Conservation (phyloP, 1,284 basidiomycete species). For the Sanghuangporus sanghuang region DNA sequence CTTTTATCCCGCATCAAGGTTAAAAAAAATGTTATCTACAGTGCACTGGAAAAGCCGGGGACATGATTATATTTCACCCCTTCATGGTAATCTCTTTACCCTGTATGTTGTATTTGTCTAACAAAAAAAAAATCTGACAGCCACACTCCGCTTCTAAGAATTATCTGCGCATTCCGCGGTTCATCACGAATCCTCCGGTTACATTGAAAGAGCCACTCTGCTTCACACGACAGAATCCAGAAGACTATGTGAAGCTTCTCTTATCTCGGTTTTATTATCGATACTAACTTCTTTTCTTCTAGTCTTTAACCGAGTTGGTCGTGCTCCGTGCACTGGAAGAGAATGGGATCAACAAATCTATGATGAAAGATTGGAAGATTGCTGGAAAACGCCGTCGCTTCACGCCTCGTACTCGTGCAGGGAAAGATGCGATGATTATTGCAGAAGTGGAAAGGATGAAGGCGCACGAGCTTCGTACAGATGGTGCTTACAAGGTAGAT, state of each 20-base stretch:
- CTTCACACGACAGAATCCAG: constrained; percentile 29
- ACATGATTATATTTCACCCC: constrained; percentile 35
- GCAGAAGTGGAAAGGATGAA: constrained; percentile 28
- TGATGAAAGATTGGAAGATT: constrained; percentile 28
- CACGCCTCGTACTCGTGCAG: constrained; percentile 26
- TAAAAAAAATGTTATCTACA: constrained; percentile 1
- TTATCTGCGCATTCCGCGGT: constrained; percentile 29
- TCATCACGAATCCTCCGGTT: constrained; percentile 37
- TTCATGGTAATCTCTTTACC: constrained; percentile 28
- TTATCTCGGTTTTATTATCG: neutral
- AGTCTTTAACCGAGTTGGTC: constrained; percentile 22
- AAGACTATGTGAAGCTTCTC: constrained; percentile 24
- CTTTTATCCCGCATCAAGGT: neutral
- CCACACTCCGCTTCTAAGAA: constrained; percentile 34
- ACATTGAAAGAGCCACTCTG: constrained; percentile 33
- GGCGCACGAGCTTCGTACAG: constrained; percentile 25
- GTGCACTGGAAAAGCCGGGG: constrained; percentile 32
- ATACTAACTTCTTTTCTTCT: neutral
- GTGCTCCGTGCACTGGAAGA: constrained; percentile 22
- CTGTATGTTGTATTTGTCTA: neutral
- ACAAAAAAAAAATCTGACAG: neutral
- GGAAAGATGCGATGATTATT: constrained; percentile 28
- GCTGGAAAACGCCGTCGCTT: constrained; percentile 25
- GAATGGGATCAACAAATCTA: constrained; percentile 22
- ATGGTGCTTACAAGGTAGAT: constrained; percentile 23